Base-by-base conservation (phyloP, 495 filamentous ascomycete genomes). In the Hypoxylon fragiforme region DNA sequence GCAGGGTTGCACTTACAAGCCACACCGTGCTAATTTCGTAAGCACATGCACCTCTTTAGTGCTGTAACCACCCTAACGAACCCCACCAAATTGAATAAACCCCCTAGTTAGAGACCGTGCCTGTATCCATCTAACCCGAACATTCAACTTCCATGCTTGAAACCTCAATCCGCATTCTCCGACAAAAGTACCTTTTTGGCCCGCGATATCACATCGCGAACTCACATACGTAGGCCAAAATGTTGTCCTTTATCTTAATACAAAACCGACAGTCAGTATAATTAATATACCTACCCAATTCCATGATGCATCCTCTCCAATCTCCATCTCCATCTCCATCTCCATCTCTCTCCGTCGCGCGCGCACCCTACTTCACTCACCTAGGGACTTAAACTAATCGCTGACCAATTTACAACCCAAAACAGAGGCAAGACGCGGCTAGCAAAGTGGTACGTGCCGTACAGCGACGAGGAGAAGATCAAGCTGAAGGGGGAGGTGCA, bases 361-460 rank as follows among this genome's bases (percentile, higher is more conserved):
- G 28, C 19, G n/a, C 30, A 14, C 26, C 26, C 19, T 22, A 13
- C 14, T 18, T 14, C 34, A 36, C 19, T n/a, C n/a, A n/a, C n/a
- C n/a, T n/a, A n/a, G n/a, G n/a, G n/a, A n/a, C n/a, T n/a, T n/a
- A n/a, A n/a, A n/a, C n/a, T 13, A 48, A 31, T n/a, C 21, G 24
- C 43, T 32, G 38, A 50, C 15, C 41, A 21, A 7, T 22, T 3
- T 28, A 32, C 50, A 34, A 39, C 37, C 26, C 44, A 18, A 8
- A 16, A 50, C 72, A 97, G 94, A 82, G 94, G 94, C 73, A 98
- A 98, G 77, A 98, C 94, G 63, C 89, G 94, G 28, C 85, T 98
- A 45, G 94, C 94, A 46, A 98, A 98, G 77, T 98, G 92, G 92
- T 98, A 98, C 77, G 88, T 90, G 57, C 92, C 94, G 35, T 97